Conservation (phyloP, 805 yeast species). For the Kockiozyma suomiensis region DNA sequence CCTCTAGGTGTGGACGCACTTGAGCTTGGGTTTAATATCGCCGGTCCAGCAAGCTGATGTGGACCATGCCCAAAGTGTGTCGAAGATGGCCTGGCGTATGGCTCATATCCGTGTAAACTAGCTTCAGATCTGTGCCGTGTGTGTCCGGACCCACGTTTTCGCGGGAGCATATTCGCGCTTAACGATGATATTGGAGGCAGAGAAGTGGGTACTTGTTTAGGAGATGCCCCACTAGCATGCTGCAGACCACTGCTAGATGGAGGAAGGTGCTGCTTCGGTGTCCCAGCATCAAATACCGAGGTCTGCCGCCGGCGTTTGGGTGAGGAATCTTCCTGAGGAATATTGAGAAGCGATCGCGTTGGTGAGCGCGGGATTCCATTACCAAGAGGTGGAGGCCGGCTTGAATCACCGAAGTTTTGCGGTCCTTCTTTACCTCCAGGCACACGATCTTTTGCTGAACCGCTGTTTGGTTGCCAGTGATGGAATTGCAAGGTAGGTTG, state of each 20-base stretch:
- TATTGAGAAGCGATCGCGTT: conserved; percentile 22
- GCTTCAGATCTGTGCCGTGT: conserved; percentile 35
- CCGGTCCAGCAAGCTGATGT: conserved; percentile 17
- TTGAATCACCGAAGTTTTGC: background rate
- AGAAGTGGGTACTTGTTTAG: conserved; percentile 8
- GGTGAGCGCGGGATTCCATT: conserved; percentile 30
- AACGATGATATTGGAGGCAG: conserved; percentile 30
- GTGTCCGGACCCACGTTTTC: conserved; percentile 32
- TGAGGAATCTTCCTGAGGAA: conserved; percentile 17
- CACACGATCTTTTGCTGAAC: conserved; percentile 6
- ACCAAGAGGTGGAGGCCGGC: conserved; percentile 13
- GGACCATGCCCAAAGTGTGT: conserved; percentile 2
- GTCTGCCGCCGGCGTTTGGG: conserved; percentile 30
- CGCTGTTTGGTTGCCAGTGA: conserved; percentile 32
- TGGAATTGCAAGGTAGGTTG: conserved; percentile 30
- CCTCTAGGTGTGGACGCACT: conserved; percentile 19
- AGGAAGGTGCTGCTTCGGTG: conserved; percentile 19
- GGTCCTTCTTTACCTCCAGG: conserved; percentile 8
- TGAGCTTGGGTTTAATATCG: conserved; percentile 15
- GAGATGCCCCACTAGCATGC: conserved; percentile 4
- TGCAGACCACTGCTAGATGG: conserved; percentile 2
- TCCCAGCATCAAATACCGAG: conserved; percentile 14
- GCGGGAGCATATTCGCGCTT: conserved; percentile 13
- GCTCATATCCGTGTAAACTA: conserved; percentile 33
- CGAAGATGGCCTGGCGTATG: conserved; percentile 28